Evolutionary conservation across 768 basidiomycete species (phyloP).

Genomic region (Suillus alpinus): DNA sequence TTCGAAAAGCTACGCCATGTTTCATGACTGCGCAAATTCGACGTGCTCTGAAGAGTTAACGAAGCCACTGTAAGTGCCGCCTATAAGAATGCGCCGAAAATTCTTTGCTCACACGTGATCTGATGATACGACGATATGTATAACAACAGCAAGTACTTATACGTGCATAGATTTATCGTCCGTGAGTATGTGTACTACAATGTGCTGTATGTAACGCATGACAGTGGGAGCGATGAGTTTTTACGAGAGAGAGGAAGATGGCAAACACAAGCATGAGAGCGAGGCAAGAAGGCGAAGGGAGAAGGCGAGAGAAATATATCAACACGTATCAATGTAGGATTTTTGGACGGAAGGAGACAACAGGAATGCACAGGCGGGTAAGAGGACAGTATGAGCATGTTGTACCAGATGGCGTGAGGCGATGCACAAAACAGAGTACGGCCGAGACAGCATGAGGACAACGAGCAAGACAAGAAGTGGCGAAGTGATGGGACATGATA

Average conservation of each 20-base stretch:
- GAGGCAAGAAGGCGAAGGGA: slow-evolving; percentile 11
- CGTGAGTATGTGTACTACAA: slow-evolving; percentile 6
- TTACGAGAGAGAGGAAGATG: slow-evolving; percentile 2
- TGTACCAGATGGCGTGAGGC: slow-evolving; percentile 10
- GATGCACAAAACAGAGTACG: slow-evolving; percentile 8
- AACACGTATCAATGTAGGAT: not conserved
- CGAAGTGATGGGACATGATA: slow-evolving; percentile 24
- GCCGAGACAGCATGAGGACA: slow-evolving; percentile 12
- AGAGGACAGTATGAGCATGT: slow-evolving; percentile 22
- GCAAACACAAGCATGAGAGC: not conserved
- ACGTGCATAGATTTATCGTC: slow-evolving; percentile 6
- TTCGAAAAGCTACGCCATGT: slow-evolving; percentile 91
- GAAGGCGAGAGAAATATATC: not conserved
- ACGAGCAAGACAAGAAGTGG: slow-evolving; percentile 27
- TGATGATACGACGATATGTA: not conserved
- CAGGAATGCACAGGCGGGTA: slow-evolving; percentile 21
- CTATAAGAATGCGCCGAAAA: not conserved
- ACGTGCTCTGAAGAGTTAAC: not conserved
- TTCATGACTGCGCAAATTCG: slow-evolving; percentile 56
- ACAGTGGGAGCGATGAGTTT: slow-evolving; percentile 1
- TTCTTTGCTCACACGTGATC: not conserved
- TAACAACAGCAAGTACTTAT: slow-evolving; percentile 2
- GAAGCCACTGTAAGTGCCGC: too few relatives aligned
- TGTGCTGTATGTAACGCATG: slow-evolving; percentile 5
- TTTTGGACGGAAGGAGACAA: slow-evolving; percentile 17